These are phyloP conservation scores for Fragaria nilgerrensis DNA, from an alignment of 306 rosid genomes.

Conservation along the genomic window DNA sequence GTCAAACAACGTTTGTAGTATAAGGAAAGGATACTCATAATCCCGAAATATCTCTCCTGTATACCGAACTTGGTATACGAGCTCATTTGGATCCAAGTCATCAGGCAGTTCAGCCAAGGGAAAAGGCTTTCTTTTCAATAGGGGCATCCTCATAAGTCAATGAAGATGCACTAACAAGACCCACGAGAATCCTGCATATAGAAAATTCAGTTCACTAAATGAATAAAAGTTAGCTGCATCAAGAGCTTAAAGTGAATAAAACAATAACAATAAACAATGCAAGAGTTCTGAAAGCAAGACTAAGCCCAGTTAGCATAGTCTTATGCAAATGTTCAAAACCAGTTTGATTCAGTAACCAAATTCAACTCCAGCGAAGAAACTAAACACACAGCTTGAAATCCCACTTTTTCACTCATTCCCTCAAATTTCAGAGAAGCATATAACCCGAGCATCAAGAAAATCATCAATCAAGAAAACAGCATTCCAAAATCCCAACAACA, in stretches of 20 bases:
- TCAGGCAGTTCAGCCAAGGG: constrained; percentile 61
- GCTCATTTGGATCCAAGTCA: constrained; percentile 69
- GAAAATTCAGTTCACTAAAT: constrained; percentile 2
- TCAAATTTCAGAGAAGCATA: neutral
- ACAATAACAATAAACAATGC: neutral
- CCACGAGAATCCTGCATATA: constrained; percentile 1
- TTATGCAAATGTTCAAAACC: neutral
- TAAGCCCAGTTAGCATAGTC: neutral
- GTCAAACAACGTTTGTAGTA: neutral
- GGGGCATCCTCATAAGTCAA: constrained; percentile 56
- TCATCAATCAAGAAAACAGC: neutral
- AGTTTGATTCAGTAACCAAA: neutral
- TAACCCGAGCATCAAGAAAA: neutral
- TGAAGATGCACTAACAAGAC: neutral
- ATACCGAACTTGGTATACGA: constrained; percentile 74
- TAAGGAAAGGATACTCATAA: constrained; percentile 70
- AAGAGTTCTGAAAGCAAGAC: neutral
- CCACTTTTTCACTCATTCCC: neutral
- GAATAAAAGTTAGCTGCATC: neutral
- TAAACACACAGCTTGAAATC: neutral
- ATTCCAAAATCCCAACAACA: neutral
- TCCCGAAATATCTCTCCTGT: constrained; percentile 81
- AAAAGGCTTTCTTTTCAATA: constrained; percentile 69
- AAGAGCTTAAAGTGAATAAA: neutral
- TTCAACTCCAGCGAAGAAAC: neutral